Percentiles rank a stretch among this genome's conserved stretches.
Conservation (phyloP, 495 filamentous ascomycete genomes). For the Penicillium cataractarum region DNA sequence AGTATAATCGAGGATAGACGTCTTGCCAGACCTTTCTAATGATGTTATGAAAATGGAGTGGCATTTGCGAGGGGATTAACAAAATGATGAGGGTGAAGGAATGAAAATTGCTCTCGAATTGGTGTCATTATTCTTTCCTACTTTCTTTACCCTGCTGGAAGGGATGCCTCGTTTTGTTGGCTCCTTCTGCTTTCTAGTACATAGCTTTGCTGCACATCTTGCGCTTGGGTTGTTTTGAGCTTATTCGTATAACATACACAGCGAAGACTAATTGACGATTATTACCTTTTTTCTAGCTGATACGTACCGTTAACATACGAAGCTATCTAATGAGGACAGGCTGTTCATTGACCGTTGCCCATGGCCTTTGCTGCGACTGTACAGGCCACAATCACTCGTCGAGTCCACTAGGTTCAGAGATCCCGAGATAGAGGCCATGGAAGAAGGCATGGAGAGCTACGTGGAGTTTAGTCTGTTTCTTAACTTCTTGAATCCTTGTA, state of each 20-base stretch:
- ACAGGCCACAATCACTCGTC: no score
- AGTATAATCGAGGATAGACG: slow-evolving; percentile 62
- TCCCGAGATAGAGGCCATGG: no score
- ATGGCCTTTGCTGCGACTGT: no score
- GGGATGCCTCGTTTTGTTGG: background rate
- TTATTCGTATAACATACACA: background rate
- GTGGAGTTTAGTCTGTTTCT: no score
- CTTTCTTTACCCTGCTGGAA: background rate
- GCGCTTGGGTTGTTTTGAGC: background rate
- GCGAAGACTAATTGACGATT: slow-evolving; percentile 4
- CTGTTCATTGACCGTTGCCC: background rate
- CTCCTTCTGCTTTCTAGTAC: background rate
- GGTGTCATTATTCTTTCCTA: background rate
- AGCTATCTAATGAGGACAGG: no score
- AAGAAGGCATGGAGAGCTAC: background rate
- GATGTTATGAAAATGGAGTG: slow-evolving; percentile 31
- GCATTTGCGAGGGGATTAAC: slow-evolving; percentile 18
- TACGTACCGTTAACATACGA: background rate
- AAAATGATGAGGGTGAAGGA: slow-evolving; percentile 9
- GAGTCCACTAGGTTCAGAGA: no score
- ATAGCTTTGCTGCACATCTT: slow-evolving; percentile 8
- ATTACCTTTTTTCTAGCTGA: background rate
- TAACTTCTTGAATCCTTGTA: no score
- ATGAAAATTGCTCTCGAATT: background rate
- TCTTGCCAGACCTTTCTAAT: slow-evolving; percentile 16